These are phyloP conservation scores for Thecaphora thlaspeos DNA, from an alignment of 1,284 basidiomycete species.

Conservation along the genomic window DNA sequence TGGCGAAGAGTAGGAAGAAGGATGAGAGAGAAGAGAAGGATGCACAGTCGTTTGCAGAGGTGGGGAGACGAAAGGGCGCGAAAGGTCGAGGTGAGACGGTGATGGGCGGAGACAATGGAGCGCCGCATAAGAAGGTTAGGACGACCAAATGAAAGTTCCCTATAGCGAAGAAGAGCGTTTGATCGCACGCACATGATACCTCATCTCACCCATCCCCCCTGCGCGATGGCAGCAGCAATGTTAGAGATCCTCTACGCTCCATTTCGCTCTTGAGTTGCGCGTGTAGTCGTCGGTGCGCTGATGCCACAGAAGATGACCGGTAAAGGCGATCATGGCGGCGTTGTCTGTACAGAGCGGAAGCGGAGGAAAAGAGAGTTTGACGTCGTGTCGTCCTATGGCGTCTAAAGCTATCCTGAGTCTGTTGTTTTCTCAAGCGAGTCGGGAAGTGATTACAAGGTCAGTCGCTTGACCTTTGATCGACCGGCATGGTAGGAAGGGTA, in stretches of 20 bases:
- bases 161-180: too few species aligned
- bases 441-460: background rate
- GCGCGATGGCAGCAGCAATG: too few species aligned
- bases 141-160: slow-evolving; percentile 3
- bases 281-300: slow-evolving; percentile 31
- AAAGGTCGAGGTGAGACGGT: too few species aligned
- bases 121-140: slow-evolving; percentile 22
- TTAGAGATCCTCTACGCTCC: slow-evolving; percentile 48
- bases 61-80: slow-evolving; percentile 5
- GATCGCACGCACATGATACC: too few species aligned
- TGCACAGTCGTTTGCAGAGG: slow-evolving; percentile 17
- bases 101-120: background rate
- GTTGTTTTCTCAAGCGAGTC: background rate
- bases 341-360: slow-evolving; percentile 52
- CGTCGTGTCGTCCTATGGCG: slow-evolving; percentile 19
- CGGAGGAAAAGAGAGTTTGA: slow-evolving; percentile 47
- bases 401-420: slow-evolving; percentile 26
- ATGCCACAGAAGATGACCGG: slow-evolving; percentile 35
- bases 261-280: slow-evolving; percentile 40
- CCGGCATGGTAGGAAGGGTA: background rate
- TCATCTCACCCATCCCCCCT: too few species aligned
- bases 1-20: slow-evolving; percentile 3
- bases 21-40: background rate
- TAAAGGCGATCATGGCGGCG: slow-evolving; percentile 56
- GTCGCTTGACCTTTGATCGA: too few species aligned